phyloP scores from a whole-genome alignment of 2,329 filamentous ascomycete genomes.

The Berkeleyomyces rouxiae region DNA sequence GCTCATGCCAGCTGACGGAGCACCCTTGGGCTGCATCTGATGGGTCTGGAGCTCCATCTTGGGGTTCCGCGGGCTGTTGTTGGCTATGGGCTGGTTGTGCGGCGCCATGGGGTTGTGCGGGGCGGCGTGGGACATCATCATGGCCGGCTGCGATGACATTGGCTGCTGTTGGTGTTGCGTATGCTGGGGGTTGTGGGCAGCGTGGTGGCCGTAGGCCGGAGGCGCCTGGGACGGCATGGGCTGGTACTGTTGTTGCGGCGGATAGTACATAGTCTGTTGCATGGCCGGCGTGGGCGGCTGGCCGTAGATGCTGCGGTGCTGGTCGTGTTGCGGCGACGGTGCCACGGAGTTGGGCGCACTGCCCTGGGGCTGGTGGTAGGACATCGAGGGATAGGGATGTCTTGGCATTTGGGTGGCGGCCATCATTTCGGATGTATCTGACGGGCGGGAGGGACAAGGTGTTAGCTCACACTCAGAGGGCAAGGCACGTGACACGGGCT shows the following conservation, averaged over 20 bases:
- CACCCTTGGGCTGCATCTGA: slow-evolving; percentile 37
- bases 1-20: slow-evolving; percentile 25
- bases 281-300: slow-evolving; percentile 64
- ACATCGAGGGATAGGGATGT: slow-evolving; percentile 71
- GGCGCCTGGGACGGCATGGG: slow-evolving; percentile 48
- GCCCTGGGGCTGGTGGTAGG: slow-evolving; percentile 85
- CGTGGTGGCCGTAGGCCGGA: slow-evolving; percentile 45
- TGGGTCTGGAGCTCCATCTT: slow-evolving; percentile 48
- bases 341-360: slow-evolving; percentile 89
- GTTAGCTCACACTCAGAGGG: background rate
- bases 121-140: slow-evolving; percentile 47
- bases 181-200: slow-evolving; percentile 37
- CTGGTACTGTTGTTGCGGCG: slow-evolving; percentile 43
- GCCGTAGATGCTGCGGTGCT: slow-evolving; percentile 73
- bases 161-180: slow-evolving; percentile 34
- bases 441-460: background rate
- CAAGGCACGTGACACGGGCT: background rate
- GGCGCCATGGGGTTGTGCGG: slow-evolving; percentile 42
- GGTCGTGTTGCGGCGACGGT: slow-evolving; percentile 76
- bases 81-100: slow-evolving; percentile 36
- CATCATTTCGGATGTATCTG: slow-evolving; percentile 49
- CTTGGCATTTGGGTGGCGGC: slow-evolving; percentile 53
- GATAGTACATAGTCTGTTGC: slow-evolving; percentile 66
- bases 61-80: slow-evolving; percentile 39
- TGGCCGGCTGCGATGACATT: slow-evolving; percentile 47